Conservation (phyloP, 257 asterid species). For the Scutellaria barbata region DNA sequence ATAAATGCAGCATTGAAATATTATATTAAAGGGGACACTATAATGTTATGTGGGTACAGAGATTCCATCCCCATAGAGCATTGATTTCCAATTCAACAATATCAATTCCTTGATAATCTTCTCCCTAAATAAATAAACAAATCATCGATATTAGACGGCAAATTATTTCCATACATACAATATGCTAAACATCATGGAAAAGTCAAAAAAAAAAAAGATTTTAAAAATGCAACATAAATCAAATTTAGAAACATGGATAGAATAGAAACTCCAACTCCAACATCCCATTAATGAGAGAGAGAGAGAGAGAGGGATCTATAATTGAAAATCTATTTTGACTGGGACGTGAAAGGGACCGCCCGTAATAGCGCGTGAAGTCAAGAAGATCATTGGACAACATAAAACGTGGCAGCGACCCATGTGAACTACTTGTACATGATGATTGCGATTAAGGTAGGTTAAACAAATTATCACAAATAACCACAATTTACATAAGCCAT, state of each 20-base stretch:
- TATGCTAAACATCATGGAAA: no score
- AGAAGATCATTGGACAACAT: background rate
- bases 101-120: background rate
- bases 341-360: constrained; percentile 41
- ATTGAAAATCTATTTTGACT: constrained; percentile 32
- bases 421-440: constrained; percentile 15
- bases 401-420: constrained; percentile 42
- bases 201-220: no score
- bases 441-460: background rate
- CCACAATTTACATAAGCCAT: background rate
- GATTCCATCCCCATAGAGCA: background rate
- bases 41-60: constrained; percentile 31
- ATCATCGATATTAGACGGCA: no score
- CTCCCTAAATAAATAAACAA: no score
- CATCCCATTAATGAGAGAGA: background rate
- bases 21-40: constrained; percentile 20
- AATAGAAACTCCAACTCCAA: background rate
- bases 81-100: background rate
- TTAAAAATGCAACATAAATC: no score
- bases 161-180: no score
- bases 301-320: no score
- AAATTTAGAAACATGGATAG: no score
- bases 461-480: background rate
- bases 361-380: constrained; percentile 35
- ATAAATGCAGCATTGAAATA: constrained; percentile 17